phyloP scores from a whole-genome alignment of 2,329 filamentous ascomycete species.

The Botryotinia globosa region DNA sequence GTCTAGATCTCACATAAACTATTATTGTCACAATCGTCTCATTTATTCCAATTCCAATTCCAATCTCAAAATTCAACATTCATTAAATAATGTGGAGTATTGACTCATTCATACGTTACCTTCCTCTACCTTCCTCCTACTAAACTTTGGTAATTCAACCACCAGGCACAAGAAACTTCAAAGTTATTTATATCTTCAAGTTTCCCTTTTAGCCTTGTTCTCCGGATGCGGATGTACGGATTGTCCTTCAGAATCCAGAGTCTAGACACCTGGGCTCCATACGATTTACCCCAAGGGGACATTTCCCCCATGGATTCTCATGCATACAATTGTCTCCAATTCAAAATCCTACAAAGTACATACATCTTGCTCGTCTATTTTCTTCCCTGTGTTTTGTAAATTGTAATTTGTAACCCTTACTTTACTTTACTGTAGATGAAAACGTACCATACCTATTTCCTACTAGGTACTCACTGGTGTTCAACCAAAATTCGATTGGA shows the following conservation, averaged over 20 bases:
- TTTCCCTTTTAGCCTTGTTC: not conserved
- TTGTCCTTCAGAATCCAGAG: not conserved
- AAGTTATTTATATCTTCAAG: conserved; percentile 2
- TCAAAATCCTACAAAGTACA: not conserved
- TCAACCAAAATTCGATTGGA: not conserved
- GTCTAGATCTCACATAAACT: not conserved
- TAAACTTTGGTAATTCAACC: not conserved
- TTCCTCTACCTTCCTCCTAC: not conserved
- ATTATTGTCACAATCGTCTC: not conserved
- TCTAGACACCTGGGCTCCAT: not conserved
- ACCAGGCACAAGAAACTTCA: not conserved
- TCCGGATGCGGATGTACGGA: not conserved
- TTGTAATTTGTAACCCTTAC: too few species aligned
- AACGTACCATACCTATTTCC: not conserved
- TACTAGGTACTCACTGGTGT: not conserved
- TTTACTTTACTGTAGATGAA: not conserved
- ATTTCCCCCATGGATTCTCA: not conserved
- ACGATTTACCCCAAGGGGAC: not conserved
- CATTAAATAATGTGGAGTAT: not conserved
- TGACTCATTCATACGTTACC: conserved; percentile 6
- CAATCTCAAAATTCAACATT: not conserved
- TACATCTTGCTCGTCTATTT: not conserved
- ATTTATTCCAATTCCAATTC: not conserved
- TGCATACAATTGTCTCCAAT: not conserved
- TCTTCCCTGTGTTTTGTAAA: not conserved